Evolutionary conservation across 2,329 filamentous ascomycete species (phyloP), one percentile per base, ranked within the genome.

Genomic region (Diaporthe vexans): DNA sequence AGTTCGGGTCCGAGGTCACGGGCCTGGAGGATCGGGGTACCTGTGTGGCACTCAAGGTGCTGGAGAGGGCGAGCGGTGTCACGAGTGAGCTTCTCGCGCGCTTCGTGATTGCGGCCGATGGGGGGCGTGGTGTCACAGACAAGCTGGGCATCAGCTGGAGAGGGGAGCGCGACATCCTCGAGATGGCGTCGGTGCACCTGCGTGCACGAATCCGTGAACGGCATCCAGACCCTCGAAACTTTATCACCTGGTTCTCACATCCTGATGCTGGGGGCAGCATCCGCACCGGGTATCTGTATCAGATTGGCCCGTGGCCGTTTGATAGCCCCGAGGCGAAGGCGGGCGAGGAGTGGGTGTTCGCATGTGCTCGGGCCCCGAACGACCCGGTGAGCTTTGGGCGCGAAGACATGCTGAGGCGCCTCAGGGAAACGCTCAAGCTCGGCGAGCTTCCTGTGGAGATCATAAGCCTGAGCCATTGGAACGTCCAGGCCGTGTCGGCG

Each of bases 221-320:
- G 26, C 81, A 81, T 71, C 73, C 73, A 8, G 80, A 83, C 65
- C 77, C 76, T 0, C 73, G 75, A 6, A 79, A 79, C 48, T 82
- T 83, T 61, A 80, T 84, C 11, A 80, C 80, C 37, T 83, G 82
- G 82, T 81, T 83, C 72, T 80, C 80, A 35, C 80, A 81, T 54
- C 82, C 82, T 4, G 76, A 76, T 33, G 75, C 80, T 56, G 81
- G 81, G 29, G 81, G 81, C 13, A 83, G 80, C 51, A 81, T 80
- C 5, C 76, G 76, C 2, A 82, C 80, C 0, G 81, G 82, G 17
- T 83, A 80, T 65, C 69, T 83, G 29, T 83, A 83, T 73, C 82
- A 82, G 46, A 73, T 83, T 52, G 81, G 82, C 0, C 82, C 82
- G 0, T 83, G 79, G 72, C 81, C 80, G 0, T 72, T 76, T 19